Base-by-base conservation (phyloP, 169 alveolate species). In the Plasmodium vinckei region DNA sequence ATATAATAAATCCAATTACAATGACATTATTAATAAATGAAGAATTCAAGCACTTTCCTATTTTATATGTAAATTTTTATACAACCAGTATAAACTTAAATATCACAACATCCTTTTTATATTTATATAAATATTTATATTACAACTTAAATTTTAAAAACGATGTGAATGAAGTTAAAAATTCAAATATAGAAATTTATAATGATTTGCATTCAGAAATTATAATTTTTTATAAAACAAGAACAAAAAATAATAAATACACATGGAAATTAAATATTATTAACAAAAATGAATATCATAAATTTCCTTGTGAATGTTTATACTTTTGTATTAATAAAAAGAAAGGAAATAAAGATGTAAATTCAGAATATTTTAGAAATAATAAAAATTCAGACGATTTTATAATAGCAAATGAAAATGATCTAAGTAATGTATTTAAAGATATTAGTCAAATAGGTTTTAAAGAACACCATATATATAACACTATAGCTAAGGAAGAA, bases 131-230 rank as follows among this genome's bases (percentile, higher is more conserved):
- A 17, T 79, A 79, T 47, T 21, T 79, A 9, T 67, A 25, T 47
- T 10, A 79, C 17, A 79, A 67, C 56, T 53, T 79, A 51, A 79
- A 79, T 65, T 64, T 79, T 49, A 64, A 79, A 47, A 79, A 79
- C n/a, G 82, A 79, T 25, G 10, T 79, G 7, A 53, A 53, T 23
- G 89, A 79, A 19, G 89, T 79, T 56, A 79, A 79, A 47, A 79
- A 79, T 59, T 53, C 89, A 1, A 53, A 79, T 54, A 79, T 79
- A 39, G 89, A 79, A 59, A 79, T 79, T 13, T 79, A 79, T 33
- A 79, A 79, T 47, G 89, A 79, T 12, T 51, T 79, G 1, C 89
- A 79, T 47, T 79, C 89, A 53, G 89, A 79, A 67, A 67, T 79
- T 15, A 79, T 79, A 1, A 79, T 79, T 42, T 79, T 79, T 79